Base-by-base conservation (phyloP, 257 asterid genomes). In the Thymus mandschuricus region DNA sequence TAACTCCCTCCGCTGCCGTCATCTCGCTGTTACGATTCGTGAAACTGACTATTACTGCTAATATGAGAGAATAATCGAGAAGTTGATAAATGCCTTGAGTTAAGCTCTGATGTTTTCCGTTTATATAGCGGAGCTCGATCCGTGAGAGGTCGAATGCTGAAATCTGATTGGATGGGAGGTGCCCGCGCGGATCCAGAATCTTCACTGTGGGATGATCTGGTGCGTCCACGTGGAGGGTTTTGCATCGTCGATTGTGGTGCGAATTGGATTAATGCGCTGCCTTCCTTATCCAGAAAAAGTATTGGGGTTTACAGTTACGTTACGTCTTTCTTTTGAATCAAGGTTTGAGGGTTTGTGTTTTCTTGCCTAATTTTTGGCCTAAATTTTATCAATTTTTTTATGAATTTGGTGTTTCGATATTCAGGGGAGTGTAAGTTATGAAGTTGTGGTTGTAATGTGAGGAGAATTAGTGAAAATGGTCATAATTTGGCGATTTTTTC, bases 61-160 rank as follows among this genome's bases (percentile, higher is more conserved):
- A 21, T 38, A 21, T 10, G 8, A 12, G 40, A 31, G 4, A 45
- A 10, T 4, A 29, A 45, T 21, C 5, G 10, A 40, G 11, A 1
- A 8, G 5, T 0, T 27, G 0, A 0, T 2, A 15, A 49, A 7
- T 10, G 5, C 40, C 5, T 35, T 35, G 40, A 35, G 4, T 21
- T 21, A 35, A 35, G 3, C 40, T 0, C 2, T 38, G 41, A 4
- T 7, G 64, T 30, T 61, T 78, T 31, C 3, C 62, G 4, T 2
- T 75, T 87, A 84, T 86, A 86, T 79, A 87, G 56, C 44, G 58
- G 73, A 73, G 56, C 49, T 48, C 28, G 69, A 74, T 85, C 77
- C 76, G 2, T 9, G 73, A 15, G 68, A 28, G 3, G 7, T 11
- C 31, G 21, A 5, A 10, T 33, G 5, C 43, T 75, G 51, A 55